These are phyloP conservation scores for Macrolepiota fuliginosa DNA, from an alignment of 768 basidiomycete genomes.

Conservation along the genomic window DNA sequence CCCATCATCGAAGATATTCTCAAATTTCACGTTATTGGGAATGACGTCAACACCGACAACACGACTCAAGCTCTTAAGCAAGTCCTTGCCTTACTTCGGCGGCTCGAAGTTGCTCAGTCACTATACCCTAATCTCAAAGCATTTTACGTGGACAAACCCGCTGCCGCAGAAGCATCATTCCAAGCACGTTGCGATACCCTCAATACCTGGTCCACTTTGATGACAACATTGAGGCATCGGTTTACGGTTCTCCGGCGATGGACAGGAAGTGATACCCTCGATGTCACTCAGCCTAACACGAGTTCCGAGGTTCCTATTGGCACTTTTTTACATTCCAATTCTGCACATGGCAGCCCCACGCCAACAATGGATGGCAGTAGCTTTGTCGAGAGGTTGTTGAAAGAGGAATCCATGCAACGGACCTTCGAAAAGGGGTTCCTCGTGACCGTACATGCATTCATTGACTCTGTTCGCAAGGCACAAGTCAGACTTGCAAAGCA, in stretches of 20 bases:
- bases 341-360: slow-evolving; percentile 7
- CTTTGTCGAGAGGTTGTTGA: slow-evolving; percentile 91
- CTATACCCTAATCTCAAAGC: slow-evolving; percentile 85
- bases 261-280: slow-evolving; percentile 91
- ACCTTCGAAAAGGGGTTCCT: slow-evolving; percentile 92
- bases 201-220: slow-evolving; percentile 89
- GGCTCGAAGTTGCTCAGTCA: slow-evolving; percentile 79
- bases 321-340: neutral
- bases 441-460: slow-evolving; percentile 82
- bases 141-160: slow-evolving; percentile 74
- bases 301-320: slow-evolving; percentile 52
- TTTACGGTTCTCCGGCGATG: slow-evolving; percentile 81
- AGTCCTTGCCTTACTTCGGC: slow-evolving; percentile 64
- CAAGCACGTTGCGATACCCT: slow-evolving; percentile 86
- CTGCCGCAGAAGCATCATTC: slow-evolving; percentile 63
- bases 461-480: slow-evolving; percentile 82
- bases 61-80: slow-evolving; percentile 53
- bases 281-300: slow-evolving; percentile 80
- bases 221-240: slow-evolving; percentile 80
- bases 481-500: slow-evolving; percentile 75
- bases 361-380: slow-evolving; percentile 64
- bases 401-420: slow-evolving; percentile 94
- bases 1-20: slow-evolving; percentile 81
- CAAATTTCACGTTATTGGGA: slow-evolving; percentile 58
- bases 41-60: slow-evolving; percentile 30